These are phyloP conservation scores for Pestalotiopsis fici DNA, from an alignment of 2,329 filamentous ascomycete species.

Conservation along the genomic window DNA sequence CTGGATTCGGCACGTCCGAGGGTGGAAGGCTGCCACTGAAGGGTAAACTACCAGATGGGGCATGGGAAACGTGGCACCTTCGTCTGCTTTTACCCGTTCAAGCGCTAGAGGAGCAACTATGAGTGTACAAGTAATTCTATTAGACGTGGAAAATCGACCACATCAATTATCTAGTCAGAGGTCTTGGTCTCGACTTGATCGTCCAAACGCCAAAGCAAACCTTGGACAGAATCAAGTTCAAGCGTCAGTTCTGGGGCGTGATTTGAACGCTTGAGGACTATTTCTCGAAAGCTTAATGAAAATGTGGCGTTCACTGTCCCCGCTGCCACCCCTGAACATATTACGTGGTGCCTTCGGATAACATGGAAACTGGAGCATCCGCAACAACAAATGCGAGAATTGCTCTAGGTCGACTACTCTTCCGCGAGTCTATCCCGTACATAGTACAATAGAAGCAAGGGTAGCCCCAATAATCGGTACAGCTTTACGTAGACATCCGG, in stretches of 20 bases:
- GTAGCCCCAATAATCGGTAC: no score
- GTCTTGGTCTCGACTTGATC: background rate
- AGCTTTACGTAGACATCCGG: no score
- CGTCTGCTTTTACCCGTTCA: conserved; percentile 33
- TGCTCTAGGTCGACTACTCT: background rate
- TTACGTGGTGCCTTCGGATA: background rate
- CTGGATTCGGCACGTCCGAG: conserved; percentile 58
- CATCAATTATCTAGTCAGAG: no score
- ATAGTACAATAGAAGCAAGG: no score
- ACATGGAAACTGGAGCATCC: background rate
- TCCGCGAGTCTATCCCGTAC: background rate
- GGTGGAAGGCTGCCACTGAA: conserved; percentile 60
- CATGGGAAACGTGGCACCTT: conserved; percentile 42
- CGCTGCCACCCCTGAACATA: background rate
- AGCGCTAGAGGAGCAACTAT: background rate
- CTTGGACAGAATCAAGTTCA: background rate
- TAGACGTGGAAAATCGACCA: background rate
- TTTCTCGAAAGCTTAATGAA: background rate
- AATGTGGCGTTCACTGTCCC: background rate
- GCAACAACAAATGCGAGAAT: background rate
- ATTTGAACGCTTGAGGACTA: background rate
- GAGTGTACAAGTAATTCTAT: background rate
- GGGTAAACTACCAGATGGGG: conserved; percentile 54
- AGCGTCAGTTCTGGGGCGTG: background rate
- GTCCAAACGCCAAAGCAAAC: background rate